These are phyloP conservation scores for Fomitopsis betulina DNA, from an alignment of 1,284 basidiomycete genomes.

Conservation along the genomic window DNA sequence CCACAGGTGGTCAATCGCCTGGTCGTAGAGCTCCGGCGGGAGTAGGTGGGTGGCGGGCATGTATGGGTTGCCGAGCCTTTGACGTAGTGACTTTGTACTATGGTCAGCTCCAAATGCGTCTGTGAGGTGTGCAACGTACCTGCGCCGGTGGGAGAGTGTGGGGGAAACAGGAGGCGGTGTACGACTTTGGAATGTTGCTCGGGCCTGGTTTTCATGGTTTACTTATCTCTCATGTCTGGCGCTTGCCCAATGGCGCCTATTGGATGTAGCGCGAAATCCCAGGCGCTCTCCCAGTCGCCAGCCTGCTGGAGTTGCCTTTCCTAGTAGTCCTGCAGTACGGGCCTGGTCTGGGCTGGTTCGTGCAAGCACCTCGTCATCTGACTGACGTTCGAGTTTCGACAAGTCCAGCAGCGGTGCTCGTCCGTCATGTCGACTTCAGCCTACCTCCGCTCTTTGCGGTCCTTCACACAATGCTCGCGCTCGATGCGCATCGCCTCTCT, in stretches of 20 bases:
- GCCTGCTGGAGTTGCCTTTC: too few species aligned
- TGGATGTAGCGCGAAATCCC: neutral
- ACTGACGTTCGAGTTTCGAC: neutral
- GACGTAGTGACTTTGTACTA: neutral
- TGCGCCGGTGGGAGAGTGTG: neutral
- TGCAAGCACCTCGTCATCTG: neutral
- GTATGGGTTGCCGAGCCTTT: constrained; percentile 2
- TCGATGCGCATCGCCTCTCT: neutral
- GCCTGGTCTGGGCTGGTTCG: neutral
- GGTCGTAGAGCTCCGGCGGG: constrained; percentile 28
- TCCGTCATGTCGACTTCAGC: neutral
- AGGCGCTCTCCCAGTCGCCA: neutral
- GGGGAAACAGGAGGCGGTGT: neutral
- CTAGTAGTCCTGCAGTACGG: neutral
- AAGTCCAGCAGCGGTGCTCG: neutral
- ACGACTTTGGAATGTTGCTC: neutral
- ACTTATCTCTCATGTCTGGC: neutral
- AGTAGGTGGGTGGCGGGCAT: constrained; percentile 10
- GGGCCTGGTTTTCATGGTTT: neutral
- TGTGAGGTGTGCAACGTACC: neutral
- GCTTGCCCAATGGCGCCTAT: too few species aligned
- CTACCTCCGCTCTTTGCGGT: neutral
- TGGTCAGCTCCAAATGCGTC: neutral
- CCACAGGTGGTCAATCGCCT: constrained; percentile 29
- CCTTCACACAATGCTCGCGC: neutral